A percentile compares a stretch with the other conserved stretches of the same genome.
These are phyloP conservation scores for Suillus hirtellus DNA, from an alignment of 768 basidiomycete species.

Conservation along the genomic window DNA sequence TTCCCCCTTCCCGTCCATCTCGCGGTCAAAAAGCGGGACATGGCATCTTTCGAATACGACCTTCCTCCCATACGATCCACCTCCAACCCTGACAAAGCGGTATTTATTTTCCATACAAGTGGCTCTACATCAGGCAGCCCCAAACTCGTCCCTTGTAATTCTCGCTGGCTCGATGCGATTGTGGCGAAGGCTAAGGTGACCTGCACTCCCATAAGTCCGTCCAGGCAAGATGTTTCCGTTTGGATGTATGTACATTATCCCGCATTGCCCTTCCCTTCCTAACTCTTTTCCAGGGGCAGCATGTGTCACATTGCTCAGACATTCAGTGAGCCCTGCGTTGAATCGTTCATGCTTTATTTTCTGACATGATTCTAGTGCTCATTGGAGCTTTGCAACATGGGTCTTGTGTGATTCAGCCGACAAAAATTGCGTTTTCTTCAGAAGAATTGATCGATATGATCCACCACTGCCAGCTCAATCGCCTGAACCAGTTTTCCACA, in stretches of 20 bases:
- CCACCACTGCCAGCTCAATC: slow-evolving; percentile 63
- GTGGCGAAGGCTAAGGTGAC: slow-evolving; percentile 60
- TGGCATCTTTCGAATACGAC: slow-evolving; percentile 37
- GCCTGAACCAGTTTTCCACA: slow-evolving; percentile 72
- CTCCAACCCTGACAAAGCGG: slow-evolving; percentile 41
- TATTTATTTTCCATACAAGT: slow-evolving; percentile 78
- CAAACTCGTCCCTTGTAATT: slow-evolving; percentile 73
- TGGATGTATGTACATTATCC: slow-evolving; percentile 60
- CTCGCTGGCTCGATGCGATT: slow-evolving; percentile 63
- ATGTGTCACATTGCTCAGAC: slow-evolving; percentile 83
- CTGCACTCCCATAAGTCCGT: slow-evolving; percentile 46
- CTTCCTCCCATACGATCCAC: slow-evolving; percentile 45
- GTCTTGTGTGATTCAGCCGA: slow-evolving; percentile 71
- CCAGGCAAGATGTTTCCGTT: slow-evolving; percentile 65
- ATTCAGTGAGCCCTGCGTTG: slow-evolving; percentile 54
- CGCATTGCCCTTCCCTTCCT: slow-evolving; percentile 32
- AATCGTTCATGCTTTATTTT: slow-evolving; percentile 24
- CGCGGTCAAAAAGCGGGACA: slow-evolving; percentile 41
- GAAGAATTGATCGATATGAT: slow-evolving; percentile 76
- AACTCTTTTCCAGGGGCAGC: slow-evolving; percentile 59
- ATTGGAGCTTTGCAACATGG: slow-evolving; percentile 73
- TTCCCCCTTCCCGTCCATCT: slow-evolving; percentile 53
- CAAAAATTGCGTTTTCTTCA: slow-evolving; percentile 60
- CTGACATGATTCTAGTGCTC: slow-evolving; percentile 50
- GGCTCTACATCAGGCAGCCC: slow-evolving; percentile 85